A percentile compares a stretch with the other conserved stretches of the same genome.
These are phyloP conservation scores for Waltiozyma sp. DNA, from an alignment of 1,139 yeast species.

Conservation along the genomic window DNA sequence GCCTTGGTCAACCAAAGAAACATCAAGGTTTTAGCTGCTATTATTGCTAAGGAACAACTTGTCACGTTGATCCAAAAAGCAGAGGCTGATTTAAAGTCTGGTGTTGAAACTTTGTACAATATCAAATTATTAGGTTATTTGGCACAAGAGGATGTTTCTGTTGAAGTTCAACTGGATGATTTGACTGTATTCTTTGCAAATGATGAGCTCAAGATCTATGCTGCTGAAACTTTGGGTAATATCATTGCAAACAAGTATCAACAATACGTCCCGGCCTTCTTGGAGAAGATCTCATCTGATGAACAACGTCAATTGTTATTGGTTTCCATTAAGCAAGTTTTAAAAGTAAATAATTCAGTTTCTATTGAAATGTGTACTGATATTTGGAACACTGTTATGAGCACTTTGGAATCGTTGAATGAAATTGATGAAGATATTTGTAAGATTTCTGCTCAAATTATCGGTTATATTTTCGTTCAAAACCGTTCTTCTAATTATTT, in stretches of 20 bases:
- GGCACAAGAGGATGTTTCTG: constrained; percentile 8
- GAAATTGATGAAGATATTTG: constrained; percentile 20
- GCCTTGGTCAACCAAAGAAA: constrained; percentile 16
- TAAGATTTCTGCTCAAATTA: constrained; percentile 25
- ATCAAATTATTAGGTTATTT: constrained; percentile 16
- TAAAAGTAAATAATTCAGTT: constrained; percentile 18
- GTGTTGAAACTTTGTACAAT: constrained; percentile 19
- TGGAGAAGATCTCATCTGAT: constrained; percentile 20
- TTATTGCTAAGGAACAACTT: constrained; percentile 27
- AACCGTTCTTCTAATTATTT: constrained; percentile 15
- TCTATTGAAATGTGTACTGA: constrained; percentile 10
- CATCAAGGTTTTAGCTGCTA: constrained; percentile 31
- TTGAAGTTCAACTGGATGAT: constrained; percentile 9
- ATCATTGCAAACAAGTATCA: constrained; percentile 30
- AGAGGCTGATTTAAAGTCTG: constrained; percentile 23
- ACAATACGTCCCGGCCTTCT: constrained; percentile 25
- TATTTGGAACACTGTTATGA: constrained; percentile 15
- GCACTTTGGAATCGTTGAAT: constrained; percentile 6
- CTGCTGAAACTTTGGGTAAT: constrained; percentile 46
- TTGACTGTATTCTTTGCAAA: constrained; percentile 20
- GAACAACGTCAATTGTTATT: constrained; percentile 25
- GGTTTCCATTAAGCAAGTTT: constrained; percentile 29
- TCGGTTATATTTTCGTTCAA: constrained; percentile 23
- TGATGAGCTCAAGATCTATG: constrained; percentile 31
- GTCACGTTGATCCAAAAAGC: constrained; percentile 22